Conservation (phyloP, 1,284 basidiomycete species). For the Ustilago esculenta region DNA sequence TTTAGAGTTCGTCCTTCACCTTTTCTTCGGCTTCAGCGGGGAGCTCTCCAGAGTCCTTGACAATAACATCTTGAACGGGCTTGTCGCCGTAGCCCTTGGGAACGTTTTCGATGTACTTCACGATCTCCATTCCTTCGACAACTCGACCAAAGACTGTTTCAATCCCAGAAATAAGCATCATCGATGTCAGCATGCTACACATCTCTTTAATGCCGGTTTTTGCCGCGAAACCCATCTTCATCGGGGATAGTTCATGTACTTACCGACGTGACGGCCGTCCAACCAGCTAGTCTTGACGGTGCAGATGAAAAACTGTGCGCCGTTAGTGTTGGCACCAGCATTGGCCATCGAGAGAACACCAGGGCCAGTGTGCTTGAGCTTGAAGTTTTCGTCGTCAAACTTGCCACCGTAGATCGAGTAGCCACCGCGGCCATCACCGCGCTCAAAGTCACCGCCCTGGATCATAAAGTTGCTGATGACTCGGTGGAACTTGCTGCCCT, state of each 20-base stretch:
- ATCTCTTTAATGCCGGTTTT: no score
- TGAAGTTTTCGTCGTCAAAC: constrained; percentile 62
- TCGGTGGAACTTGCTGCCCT: constrained; percentile 75
- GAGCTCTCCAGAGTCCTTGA: constrained; percentile 61
- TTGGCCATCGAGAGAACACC: constrained; percentile 60
- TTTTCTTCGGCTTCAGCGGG: constrained; percentile 21
- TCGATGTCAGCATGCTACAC: constrained; percentile 70
- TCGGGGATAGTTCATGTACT: constrained; percentile 1
- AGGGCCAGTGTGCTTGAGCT: constrained; percentile 58
- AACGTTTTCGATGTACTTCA: constrained; percentile 61
- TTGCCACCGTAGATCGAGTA: constrained; percentile 58
- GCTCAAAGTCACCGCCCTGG: constrained; percentile 65
- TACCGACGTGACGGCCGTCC: constrained; percentile 57
- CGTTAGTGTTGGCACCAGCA: constrained; percentile 69
- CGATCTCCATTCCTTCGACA: constrained; percentile 60
- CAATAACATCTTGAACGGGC: constrained; percentile 50
- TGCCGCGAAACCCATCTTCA: no score
- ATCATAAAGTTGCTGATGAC: constrained; percentile 75
- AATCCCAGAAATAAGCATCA: neutral
- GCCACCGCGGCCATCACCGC: constrained; percentile 64
- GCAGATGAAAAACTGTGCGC: constrained; percentile 66
- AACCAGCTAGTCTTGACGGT: constrained; percentile 63
- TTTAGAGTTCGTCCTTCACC: constrained; percentile 61
- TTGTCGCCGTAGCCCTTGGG: constrained; percentile 56
- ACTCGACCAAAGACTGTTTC: constrained; percentile 61